A percentile compares a stretch with the other conserved stretches of the same genome.
Evolutionary conservation across 805 yeast species (phyloP).

Genomic region (Jamesozyma hellenica): DNA sequence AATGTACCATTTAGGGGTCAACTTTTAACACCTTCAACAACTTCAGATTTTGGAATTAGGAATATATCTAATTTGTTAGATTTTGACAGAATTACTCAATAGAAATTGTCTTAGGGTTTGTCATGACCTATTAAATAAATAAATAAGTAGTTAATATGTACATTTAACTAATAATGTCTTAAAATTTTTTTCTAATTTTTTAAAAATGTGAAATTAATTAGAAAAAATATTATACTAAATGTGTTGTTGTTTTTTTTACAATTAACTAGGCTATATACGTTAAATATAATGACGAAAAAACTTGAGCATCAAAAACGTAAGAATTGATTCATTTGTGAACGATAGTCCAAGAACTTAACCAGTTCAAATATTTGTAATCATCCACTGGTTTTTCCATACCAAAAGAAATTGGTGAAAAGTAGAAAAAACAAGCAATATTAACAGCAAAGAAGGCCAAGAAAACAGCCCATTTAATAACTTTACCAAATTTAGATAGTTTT

Average conservation of each 20-base stretch:
- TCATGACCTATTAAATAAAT: too few species aligned
- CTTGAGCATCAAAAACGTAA: too few species aligned
- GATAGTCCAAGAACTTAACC: slow-evolving; percentile 41
- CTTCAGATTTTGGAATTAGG: slow-evolving; percentile 19
- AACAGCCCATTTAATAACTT: slow-evolving; percentile 27
- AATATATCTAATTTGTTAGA: slow-evolving; percentile 22
- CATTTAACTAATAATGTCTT: too few species aligned
- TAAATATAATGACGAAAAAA: too few species aligned
- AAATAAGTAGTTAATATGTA: neutral
- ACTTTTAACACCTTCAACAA: slow-evolving; percentile 25
- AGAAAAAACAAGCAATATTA: slow-evolving; percentile 46
- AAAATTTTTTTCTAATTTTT: too few species aligned
- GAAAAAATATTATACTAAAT: too few species aligned
- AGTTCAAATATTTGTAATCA: slow-evolving; percentile 36
- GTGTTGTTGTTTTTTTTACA: too few species aligned
- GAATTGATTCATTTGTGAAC: slow-evolving; percentile 11
- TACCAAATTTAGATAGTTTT: slow-evolving; percentile 1
- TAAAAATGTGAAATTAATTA: too few species aligned
- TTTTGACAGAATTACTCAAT: slow-evolving; percentile 28
- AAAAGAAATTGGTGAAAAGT: slow-evolving; percentile 52
- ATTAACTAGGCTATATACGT: too few species aligned
- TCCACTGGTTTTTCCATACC: slow-evolving; percentile 50
- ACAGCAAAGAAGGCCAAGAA: slow-evolving; percentile 34
- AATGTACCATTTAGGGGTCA: slow-evolving; percentile 19
- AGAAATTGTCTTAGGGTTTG: too few species aligned